Conservation (phyloP, 1,284 basidiomycete species). For the Heterobasidion parviporum region DNA sequence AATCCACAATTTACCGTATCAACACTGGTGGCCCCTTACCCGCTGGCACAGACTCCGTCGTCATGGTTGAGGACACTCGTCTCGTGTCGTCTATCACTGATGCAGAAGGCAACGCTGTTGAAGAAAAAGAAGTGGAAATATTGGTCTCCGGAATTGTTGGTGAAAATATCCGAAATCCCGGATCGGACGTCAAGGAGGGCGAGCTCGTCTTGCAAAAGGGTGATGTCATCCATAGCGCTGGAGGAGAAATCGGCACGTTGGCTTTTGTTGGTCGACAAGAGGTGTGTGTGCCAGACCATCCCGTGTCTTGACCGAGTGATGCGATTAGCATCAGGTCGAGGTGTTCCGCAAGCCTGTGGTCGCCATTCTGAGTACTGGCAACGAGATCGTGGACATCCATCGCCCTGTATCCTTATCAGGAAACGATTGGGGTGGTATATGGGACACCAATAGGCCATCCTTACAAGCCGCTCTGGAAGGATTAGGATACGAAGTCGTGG, state of each 20-base stretch:
- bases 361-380: slow-evolving; percentile 79
- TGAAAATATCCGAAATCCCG: slow-evolving; percentile 70
- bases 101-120: slow-evolving; percentile 23
- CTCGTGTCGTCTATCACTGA: slow-evolving; percentile 42
- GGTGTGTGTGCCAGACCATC: slow-evolving; percentile 28
- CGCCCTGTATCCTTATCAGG: slow-evolving; percentile 21
- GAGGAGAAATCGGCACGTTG: slow-evolving; percentile 83
- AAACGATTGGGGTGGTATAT: slow-evolving; percentile 61
- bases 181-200: slow-evolving; percentile 65
- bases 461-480: slow-evolving; percentile 62
- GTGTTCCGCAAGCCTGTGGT: slow-evolving; percentile 69
- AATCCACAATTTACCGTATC: slow-evolving; percentile 59
- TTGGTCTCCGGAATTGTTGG: slow-evolving; percentile 53
- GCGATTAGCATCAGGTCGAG: slow-evolving; percentile 36
- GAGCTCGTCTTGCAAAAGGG: slow-evolving; percentile 62
- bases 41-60: slow-evolving; percentile 64
- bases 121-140: slow-evolving; percentile 65
- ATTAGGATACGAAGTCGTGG: slow-evolving; percentile 70
- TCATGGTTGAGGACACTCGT: slow-evolving; percentile 90
- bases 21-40: slow-evolving; percentile 78
- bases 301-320: background rate
- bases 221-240: slow-evolving; percentile 52
- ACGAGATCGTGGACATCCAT: slow-evolving; percentile 70
- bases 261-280: slow-evolving; percentile 69
- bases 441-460: slow-evolving; percentile 81